These are phyloP conservation scores for Rehmannia glutinosa DNA, from an alignment of 257 asterid genomes.

Conservation along the genomic window DNA sequence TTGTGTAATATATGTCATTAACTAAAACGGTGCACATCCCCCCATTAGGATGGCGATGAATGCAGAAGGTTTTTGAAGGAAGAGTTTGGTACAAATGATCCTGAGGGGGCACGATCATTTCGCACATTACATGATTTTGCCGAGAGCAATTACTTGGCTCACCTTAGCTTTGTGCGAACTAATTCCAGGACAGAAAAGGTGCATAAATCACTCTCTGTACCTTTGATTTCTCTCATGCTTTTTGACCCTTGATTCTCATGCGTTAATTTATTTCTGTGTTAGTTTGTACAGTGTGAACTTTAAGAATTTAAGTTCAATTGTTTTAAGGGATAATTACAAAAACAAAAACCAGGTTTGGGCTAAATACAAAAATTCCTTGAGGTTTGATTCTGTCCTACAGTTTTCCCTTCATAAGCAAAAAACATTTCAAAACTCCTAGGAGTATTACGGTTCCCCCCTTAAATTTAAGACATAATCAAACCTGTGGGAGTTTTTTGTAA, in stretches of 20 bases:
- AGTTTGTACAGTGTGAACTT: not conserved
- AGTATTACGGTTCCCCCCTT: no score
- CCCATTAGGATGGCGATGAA: constrained; percentile 67
- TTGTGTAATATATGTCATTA: not conserved
- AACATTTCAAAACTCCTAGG: no score
- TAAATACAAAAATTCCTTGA: not conserved
- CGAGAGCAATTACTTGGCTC: constrained; percentile 81
- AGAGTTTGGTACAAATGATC: constrained; percentile 46
- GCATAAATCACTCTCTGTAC: not conserved
- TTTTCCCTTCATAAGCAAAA: no score
- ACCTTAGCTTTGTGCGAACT: constrained; percentile 71
- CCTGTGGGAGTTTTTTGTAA: no score
- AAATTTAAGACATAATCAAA: no score
- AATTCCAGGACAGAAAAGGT: constrained; percentile 28
- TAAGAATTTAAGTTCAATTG: not conserved
- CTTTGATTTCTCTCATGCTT: not conserved
- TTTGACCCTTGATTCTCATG: not conserved
- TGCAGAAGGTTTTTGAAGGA: constrained; percentile 56
- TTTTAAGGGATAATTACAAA: not conserved
- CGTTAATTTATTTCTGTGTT: not conserved
- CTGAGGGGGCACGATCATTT: constrained; percentile 48
- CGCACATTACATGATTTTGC: constrained; percentile 93
- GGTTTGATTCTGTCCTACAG: no score
- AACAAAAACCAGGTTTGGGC: no score
- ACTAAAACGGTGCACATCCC: constrained; percentile 12